phyloP scores from a whole-genome alignment of 2,329 filamentous ascomycete species.

The Akanthomyces lecanii region DNA sequence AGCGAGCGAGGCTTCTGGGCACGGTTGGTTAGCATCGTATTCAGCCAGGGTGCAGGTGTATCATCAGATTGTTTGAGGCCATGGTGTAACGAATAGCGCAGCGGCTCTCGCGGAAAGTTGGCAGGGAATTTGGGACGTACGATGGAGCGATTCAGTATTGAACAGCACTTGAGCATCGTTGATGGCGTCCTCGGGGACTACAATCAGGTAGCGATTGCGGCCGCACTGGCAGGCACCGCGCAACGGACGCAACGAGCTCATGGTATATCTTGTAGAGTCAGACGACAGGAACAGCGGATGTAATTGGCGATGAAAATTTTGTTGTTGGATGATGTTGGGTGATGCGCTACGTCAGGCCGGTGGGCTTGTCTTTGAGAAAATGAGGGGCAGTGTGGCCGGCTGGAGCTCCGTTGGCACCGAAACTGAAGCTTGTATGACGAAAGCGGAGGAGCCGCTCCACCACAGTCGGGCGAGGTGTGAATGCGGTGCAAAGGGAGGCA shows the following conservation, averaged over 20 bases:
- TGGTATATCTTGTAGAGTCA: conserved; percentile 22
- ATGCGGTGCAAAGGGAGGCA: background rate
- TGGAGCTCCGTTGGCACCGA: background rate
- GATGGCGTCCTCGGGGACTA: conserved; percentile 56
- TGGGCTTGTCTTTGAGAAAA: conserved; percentile 7
- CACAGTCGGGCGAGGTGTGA: background rate
- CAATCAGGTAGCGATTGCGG: conserved; percentile 75
- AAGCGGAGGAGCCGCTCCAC: conserved; percentile 7
- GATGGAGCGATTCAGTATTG: conserved; percentile 63
- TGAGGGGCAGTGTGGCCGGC: conserved; percentile 7
- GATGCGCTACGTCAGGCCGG: background rate
- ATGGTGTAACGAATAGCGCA: background rate
- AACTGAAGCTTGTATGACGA: conserved; percentile 11
- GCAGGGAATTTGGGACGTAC: conserved; percentile 51
- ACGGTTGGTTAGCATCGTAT: background rate
- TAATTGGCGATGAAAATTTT: conserved; percentile 7
- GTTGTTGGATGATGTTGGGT: background rate
- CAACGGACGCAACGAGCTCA: conserved; percentile 52
- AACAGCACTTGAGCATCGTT: conserved; percentile 65
- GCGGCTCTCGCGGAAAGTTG: too few relatives aligned
- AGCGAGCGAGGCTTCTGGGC: conserved; percentile 59
- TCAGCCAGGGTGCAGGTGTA: background rate
- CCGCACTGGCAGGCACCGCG: conserved; percentile 81
- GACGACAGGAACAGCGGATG: background rate
- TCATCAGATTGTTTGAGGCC: background rate